Conservation (phyloP, 2,329 filamentous ascomycete genomes). For the Fusarium protoensiforme region DNA sequence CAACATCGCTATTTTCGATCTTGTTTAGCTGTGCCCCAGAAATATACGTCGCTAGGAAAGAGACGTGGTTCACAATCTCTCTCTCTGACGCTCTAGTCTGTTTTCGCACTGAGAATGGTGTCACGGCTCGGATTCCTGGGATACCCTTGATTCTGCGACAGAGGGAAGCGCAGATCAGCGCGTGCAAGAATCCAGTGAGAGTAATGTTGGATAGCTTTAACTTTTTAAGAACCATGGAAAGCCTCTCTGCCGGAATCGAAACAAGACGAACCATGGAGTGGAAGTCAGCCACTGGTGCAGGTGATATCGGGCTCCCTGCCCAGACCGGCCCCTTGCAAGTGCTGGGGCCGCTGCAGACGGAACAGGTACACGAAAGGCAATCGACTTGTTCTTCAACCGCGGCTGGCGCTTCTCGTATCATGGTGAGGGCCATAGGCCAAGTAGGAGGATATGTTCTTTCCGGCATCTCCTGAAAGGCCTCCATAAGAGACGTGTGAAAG, state of each 20-base stretch:
- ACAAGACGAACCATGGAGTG: conserved; percentile 4
- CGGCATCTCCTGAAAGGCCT: neutral
- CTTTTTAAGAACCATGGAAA: neutral
- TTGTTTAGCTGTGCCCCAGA: neutral
- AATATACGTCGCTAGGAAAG: neutral
- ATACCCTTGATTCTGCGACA: rapidly evolving
- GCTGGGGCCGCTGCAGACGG: neutral
- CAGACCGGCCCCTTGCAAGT: neutral
- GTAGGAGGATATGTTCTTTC: rapidly evolving
- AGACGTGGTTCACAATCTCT: conserved; percentile 20
- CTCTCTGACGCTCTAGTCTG: neutral
- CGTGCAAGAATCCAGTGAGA: conserved; percentile 9
- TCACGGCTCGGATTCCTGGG: neutral
- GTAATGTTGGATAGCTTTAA: conserved; percentile 13
- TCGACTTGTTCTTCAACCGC: conserved; percentile 6
- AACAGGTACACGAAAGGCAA: neutral
- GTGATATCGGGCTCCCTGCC: neutral
- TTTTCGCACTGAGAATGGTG: conserved; percentile 9
- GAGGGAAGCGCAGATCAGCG: neutral
- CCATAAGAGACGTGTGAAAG: conserved; percentile 14
- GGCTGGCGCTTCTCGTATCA: neutral
- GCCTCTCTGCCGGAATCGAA: neutral
- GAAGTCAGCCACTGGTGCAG: neutral
- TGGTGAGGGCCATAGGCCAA: conserved; percentile 12
- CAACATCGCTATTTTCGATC: neutral